Evolutionary conservation across 139 green algal genomes (phyloP), one percentile per base, ranked within the genome.

Genomic region (Haematococcus lacustris): DNA sequence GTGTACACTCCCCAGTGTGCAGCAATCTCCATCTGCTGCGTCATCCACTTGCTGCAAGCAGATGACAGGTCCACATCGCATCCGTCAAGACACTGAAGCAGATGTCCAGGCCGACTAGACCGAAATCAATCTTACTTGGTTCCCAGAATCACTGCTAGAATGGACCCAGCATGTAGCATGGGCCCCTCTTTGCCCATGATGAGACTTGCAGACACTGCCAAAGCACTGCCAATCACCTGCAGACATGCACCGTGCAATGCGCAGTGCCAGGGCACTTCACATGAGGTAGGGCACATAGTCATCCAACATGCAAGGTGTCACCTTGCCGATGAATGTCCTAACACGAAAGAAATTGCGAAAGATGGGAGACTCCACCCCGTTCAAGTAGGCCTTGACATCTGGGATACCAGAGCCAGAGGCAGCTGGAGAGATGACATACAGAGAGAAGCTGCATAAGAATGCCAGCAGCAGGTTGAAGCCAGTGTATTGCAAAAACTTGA

Each of bases 111-210:
- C 47, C 13, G 47, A 21, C 47, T 57, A 13, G 13, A 66, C 21
- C 26, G 30, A 66, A 13, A 32, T 34, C 28, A 34, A n/a, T 1
- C 77, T 73, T 50, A 83, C 77, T 79, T 83, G 50, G 63, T 76
- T 43, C 81, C 82, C 33, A 88, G 57, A 9, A 85, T 81, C 1
- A 88, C 82, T 47, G 82, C 82, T 68, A 88, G 41, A 78, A 88
- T 88, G 40, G 82, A 88, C 1, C 84, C 82, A 6, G 82, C 81
- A 59, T 89, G 78, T 1, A 86, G 77, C 80, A 87, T 89, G 40
- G 84, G 81, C 3, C 84, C 84, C 39, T 89, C 84, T 70, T 89
- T 89, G 34, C 84, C 84, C 71, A 89, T 83, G 7, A 83, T 73
- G 35, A 89, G 38, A 30, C 77, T 83, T n/a, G 75, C 81, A 1